Percentiles rank a stretch among this genome's conserved stretches.
phyloP scores from a whole-genome alignment of 2,329 filamentous ascomycete genomes.

The Phyllosticta citriasiana region DNA sequence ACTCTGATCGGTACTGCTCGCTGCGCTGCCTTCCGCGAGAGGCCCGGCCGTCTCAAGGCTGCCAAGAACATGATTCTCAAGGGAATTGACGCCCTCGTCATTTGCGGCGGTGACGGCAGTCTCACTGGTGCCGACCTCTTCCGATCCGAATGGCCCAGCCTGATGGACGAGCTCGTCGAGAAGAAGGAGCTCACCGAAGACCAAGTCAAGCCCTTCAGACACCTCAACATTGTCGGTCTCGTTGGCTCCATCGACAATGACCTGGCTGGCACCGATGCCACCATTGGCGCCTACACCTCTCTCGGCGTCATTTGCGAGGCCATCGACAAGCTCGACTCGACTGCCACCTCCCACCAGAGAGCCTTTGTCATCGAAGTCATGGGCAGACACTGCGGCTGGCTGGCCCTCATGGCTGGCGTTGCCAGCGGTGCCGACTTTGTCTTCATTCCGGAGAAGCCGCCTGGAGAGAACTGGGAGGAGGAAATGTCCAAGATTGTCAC shows the following conservation, averaged over 20 bases:
- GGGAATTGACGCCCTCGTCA: constrained; percentile 91
- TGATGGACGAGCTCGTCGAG: constrained; percentile 74
- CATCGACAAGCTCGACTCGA: constrained; percentile 94
- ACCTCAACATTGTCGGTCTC: constrained; percentile 91
- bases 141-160: constrained; percentile 79
- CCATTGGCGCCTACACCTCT: constrained; percentile 93
- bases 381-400: constrained; percentile 95
- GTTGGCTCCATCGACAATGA: constrained; percentile 99
- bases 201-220: constrained; percentile 65
- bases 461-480: constrained; percentile 75
- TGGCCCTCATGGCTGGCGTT: constrained; percentile 91
- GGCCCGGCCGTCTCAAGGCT: constrained; percentile 68
- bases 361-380: constrained; percentile 98
- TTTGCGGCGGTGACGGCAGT: constrained; percentile 94
- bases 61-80: constrained; percentile 91
- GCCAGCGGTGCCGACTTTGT: constrained; percentile 93
- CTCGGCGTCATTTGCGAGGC: constrained; percentile 88
- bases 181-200: constrained; percentile 59
- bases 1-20: constrained; percentile 93
- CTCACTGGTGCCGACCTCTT: constrained; percentile 94
- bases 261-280: constrained; percentile 92
- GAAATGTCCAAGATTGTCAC: constrained; percentile 75
- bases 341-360: constrained; percentile 84
- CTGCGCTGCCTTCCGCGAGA: constrained; percentile 86
- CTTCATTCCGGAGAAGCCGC: constrained; percentile 92